phyloP scores from a whole-genome alignment of 306 rosid species.

The Benincasa hispida region DNA sequence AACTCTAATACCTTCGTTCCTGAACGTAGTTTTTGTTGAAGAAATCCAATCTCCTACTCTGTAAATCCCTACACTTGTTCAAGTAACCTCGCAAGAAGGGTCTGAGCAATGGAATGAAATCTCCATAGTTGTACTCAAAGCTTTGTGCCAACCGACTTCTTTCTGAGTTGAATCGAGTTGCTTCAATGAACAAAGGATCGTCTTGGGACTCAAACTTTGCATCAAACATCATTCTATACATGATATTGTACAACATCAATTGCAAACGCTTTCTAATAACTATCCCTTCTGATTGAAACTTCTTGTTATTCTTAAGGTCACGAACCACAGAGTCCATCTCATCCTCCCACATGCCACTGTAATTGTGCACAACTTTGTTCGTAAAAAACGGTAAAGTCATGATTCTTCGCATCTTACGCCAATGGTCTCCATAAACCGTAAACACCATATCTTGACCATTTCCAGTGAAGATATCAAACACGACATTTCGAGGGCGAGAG shows the following conservation, averaged over 20 bases:
- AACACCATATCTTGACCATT: conserved; percentile 88
- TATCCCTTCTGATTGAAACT: conserved; percentile 33
- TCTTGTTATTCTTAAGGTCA: conserved; percentile 31
- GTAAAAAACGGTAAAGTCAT: conserved; percentile 83
- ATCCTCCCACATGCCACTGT: conserved; percentile 68
- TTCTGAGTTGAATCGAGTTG: conserved; percentile 52
- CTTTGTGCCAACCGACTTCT: conserved; percentile 79
- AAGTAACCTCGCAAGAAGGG: conserved; percentile 66
- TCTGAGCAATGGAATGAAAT: conserved; percentile 57
- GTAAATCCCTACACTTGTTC: conserved; percentile 66
- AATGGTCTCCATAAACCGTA: conserved; percentile 57
- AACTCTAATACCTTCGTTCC: conserved; percentile 36
- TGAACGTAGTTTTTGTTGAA: conserved; percentile 49
- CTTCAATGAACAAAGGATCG: conserved; percentile 66
- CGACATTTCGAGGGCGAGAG: conserved; percentile 60
- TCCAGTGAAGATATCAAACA: conserved; percentile 67
- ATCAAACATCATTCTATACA: conserved; percentile 85
- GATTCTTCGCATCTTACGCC: conserved; percentile 79
- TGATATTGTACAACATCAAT: conserved; percentile 59
- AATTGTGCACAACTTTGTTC: conserved; percentile 57
- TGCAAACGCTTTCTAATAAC: conserved; percentile 59
- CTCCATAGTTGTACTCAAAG: conserved; percentile 26
- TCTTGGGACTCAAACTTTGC: conserved; percentile 65
- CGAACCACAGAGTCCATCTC: conserved; percentile 59
- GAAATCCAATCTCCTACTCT: conserved; percentile 43